Percentiles rank a stretch among this genome's conserved stretches.
Evolutionary conservation across 371 early-diverging fungal genomes (phyloP).

Genomic region (Rhizopus microsporus): DNA sequence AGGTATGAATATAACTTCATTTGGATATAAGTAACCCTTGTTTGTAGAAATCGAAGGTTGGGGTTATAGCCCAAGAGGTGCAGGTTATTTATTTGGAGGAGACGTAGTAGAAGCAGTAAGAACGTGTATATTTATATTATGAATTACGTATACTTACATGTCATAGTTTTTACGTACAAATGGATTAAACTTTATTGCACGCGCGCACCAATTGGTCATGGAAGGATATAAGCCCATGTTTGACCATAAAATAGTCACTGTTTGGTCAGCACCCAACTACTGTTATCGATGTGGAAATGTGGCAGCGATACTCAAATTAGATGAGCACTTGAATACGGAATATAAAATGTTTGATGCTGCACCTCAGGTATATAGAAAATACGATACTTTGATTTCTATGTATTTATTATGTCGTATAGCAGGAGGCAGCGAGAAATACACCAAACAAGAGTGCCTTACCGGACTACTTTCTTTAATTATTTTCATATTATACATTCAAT

Average conservation of each 20-base stretch:
- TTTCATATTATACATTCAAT: too few species aligned
- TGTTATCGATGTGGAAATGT: constrained; percentile 99
- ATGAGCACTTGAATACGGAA: constrained; percentile 82
- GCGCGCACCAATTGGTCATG: constrained; percentile 99
- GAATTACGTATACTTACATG: background rate
- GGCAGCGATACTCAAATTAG: constrained; percentile 97
- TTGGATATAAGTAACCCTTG: constrained; percentile 1
- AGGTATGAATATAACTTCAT: constrained; percentile 36
- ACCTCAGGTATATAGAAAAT: constrained; percentile 56
- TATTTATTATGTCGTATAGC: constrained; percentile 24
- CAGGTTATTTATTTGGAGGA: constrained; percentile 97
- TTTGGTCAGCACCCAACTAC: constrained; percentile 99
- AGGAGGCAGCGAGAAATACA: constrained; percentile 72
- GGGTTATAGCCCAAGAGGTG: constrained; percentile 98
- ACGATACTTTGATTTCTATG: background rate
- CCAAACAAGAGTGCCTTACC: constrained; percentile 83
- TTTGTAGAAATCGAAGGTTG: constrained; percentile 83
- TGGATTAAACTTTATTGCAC: constrained; percentile 90
- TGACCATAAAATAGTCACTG: constrained; percentile 95
- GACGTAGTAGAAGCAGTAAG: constrained; percentile 83
- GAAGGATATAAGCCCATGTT: constrained; percentile 98
- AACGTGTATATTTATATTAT: background rate
- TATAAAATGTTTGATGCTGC: constrained; percentile 90
- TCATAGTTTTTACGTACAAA: constrained; percentile 85
- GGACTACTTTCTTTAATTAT: constrained; percentile 87